These are phyloP conservation scores for Aristolochia fimbriata DNA, from an alignment of 164 flowering plant species.

Conservation along the genomic window DNA sequence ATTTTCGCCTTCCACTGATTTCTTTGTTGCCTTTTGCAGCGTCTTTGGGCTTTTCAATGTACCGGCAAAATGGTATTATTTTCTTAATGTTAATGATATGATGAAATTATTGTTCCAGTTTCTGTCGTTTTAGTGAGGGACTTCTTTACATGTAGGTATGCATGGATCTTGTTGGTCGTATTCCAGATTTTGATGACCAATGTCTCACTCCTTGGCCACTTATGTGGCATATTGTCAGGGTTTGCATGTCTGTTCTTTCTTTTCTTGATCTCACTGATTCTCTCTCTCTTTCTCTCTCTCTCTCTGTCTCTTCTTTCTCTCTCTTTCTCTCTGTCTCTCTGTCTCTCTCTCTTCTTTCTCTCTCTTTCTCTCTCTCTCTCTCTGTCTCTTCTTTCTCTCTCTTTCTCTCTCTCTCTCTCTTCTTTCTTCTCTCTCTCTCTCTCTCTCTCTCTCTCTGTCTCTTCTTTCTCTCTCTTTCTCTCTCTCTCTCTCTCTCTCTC, in stretches of 20 bases:
- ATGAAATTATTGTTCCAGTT: background rate
- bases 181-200: conserved; percentile 93
- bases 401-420: no score
- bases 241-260: conserved; percentile 67
- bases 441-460: no score
- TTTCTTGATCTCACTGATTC: conserved; percentile 2
- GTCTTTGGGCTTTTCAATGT: conserved; percentile 93
- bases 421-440: no score
- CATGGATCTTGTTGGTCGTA: conserved; percentile 68
- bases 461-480: no score
- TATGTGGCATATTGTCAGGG: conserved; percentile 97
- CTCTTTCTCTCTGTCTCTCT: no score
- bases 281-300: background rate
- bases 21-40: conserved; percentile 39
- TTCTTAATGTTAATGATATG: background rate
- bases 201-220: conserved; percentile 91
- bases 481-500: no score
- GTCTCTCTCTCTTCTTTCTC: no score
- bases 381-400: no score
- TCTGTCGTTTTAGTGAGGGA: no score
- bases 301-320: background rate
- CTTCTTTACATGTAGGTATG: conserved; percentile 42
- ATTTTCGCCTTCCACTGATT: conserved; percentile 8
- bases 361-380: no score
- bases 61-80: conserved; percentile 75